Evolutionary conservation across 2,329 filamentous ascomycete species (phyloP).

Genomic region (Balansia obtecta): DNA sequence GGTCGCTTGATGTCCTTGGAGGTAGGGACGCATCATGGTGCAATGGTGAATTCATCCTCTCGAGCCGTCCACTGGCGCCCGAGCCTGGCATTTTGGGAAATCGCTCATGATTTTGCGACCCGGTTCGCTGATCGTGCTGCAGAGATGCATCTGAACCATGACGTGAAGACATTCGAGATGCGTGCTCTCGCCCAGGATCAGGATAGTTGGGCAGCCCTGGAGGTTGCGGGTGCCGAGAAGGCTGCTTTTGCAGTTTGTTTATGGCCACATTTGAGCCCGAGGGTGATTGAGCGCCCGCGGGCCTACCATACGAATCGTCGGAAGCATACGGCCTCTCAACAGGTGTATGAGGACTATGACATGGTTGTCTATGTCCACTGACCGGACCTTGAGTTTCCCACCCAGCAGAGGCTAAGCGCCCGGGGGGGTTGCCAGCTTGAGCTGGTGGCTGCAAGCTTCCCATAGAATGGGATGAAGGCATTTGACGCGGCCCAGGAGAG

Average conservation of each 20-base stretch:
- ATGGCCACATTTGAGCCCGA: constrained; percentile 19
- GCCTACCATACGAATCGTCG: constrained; percentile 12
- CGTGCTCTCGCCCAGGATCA: not conserved
- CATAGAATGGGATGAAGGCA: constrained; percentile 32
- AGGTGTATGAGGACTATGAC: constrained; percentile 18
- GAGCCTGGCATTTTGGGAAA: constrained; percentile 20
- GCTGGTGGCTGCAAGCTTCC: constrained; percentile 32
- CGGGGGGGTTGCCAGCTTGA: constrained; percentile 19
- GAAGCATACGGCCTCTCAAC: constrained; percentile 10
- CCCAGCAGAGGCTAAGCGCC: constrained; percentile 30
- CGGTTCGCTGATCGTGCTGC: constrained; percentile 8
- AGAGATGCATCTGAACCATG: constrained; percentile 11
- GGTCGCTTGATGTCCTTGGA: constrained; percentile 11
- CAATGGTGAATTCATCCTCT: constrained; percentile 22
- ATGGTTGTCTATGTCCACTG: constrained; percentile 29
- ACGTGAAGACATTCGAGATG: constrained; percentile 1
- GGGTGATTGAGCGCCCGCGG: constrained; percentile 16
- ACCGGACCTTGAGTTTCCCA: constrained; percentile 30
- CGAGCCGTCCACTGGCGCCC: constrained; percentile 17
- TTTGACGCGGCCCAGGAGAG: constrained; percentile 18
- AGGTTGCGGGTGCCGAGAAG: constrained; percentile 9
- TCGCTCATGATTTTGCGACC: constrained; percentile 14
- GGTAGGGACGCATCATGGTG: constrained; percentile 11
- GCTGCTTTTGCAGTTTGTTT: constrained; percentile 18
- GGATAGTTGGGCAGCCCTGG: not conserved